Percentiles rank a stretch among this genome's conserved stretches.
phyloP scores from a whole-genome alignment of 2,329 filamentous ascomycete species.

The Pseudohalonectria lignicola region DNA sequence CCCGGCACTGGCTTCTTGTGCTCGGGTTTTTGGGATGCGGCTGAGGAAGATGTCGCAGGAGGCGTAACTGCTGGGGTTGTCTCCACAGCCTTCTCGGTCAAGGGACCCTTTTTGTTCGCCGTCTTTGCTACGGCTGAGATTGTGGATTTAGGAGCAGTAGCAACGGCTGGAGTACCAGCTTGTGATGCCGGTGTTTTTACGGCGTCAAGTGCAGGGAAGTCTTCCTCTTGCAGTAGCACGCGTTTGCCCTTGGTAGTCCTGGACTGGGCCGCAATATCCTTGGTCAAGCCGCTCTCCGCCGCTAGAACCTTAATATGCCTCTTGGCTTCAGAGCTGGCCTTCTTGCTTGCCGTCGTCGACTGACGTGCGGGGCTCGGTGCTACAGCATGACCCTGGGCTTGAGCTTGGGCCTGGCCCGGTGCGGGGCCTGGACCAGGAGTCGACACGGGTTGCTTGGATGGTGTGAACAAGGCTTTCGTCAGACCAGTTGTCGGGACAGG shows the following conservation, averaged over 20 bases:
- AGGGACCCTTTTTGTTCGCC: constrained; percentile 10
- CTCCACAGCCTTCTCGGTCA: neutral
- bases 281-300: constrained; percentile 32
- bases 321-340: constrained; percentile 23
- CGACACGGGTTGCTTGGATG: too few relatives aligned
- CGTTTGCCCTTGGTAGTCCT: constrained; percentile 19
- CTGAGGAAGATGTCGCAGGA: too few relatives aligned
- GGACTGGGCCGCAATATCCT: constrained; percentile 28
- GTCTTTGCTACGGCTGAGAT: constrained; percentile 19
- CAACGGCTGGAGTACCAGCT: constrained; percentile 18
- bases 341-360: constrained; percentile 4
- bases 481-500: neutral
- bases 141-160: too few relatives aligned
- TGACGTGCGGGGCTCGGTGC: neutral
- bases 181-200: constrained; percentile 23
- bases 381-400: neutral
- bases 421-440: constrained; percentile 12
- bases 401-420: neutral
- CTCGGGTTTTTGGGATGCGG: neutral
- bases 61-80: neutral
- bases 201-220: constrained; percentile 49
- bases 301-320: constrained; percentile 33
- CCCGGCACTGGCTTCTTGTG: constrained; percentile 29
- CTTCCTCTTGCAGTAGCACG: constrained; percentile 46
- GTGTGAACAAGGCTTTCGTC: too few relatives aligned